Evolutionary conservation across 805 yeast genomes (phyloP).

Genomic region (Lachancea fermentati): DNA sequence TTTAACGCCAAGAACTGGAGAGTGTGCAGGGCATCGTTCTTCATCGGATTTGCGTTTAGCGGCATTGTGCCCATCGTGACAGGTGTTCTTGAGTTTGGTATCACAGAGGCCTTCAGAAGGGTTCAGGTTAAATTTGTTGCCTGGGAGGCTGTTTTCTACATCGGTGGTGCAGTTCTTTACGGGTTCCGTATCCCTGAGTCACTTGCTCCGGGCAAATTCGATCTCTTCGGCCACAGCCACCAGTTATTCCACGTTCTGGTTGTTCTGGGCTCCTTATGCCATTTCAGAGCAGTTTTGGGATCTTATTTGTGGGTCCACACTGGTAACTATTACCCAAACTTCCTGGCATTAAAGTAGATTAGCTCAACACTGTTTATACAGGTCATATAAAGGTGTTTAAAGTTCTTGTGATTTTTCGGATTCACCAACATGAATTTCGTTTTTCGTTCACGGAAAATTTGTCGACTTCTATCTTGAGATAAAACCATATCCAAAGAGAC

Average conservation of each 20-base stretch:
- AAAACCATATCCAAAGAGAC: background rate
- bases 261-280: slow-evolving; percentile 70
- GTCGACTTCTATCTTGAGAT: background rate
- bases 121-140: slow-evolving; percentile 57
- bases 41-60: slow-evolving; percentile 70
- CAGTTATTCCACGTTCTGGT: slow-evolving; percentile 79
- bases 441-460: background rate
- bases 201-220: slow-evolving; percentile 56
- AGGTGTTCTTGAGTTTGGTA: slow-evolving; percentile 50
- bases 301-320: slow-evolving; percentile 42
- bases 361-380: background rate
- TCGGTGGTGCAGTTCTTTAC: slow-evolving; percentile 71
- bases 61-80: slow-evolving; percentile 64
- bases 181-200: slow-evolving; percentile 75
- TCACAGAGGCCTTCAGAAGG: slow-evolving; percentile 42
- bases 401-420: background rate
- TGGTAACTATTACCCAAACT: slow-evolving; percentile 21
- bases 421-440: no score
- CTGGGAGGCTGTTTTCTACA: slow-evolving; percentile 67
- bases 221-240: slow-evolving; percentile 72
- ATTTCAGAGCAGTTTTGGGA: slow-evolving; percentile 58
- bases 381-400: background rate
- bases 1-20: slow-evolving; percentile 67
- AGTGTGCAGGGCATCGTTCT: slow-evolving; percentile 70
- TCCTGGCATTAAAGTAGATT: slow-evolving; percentile 12